Evolutionary conservation across 352 stramenopile genomes (phyloP).

Genomic region (Stephanocyclus meneghinianus): DNA sequence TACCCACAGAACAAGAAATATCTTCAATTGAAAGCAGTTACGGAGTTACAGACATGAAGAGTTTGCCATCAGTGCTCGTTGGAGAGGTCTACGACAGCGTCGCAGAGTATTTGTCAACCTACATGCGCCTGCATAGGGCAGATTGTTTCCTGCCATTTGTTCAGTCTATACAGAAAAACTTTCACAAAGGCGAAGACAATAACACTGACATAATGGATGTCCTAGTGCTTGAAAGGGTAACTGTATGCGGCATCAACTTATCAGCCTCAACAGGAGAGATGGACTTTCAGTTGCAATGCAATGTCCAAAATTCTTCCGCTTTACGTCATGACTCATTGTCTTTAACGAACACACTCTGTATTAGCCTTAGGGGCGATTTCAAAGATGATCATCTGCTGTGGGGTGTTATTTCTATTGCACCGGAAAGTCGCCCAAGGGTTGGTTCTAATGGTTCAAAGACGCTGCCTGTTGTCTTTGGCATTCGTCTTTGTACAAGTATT

Average conservation of each 20-base stretch:
- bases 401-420: background rate
- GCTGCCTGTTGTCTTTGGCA: background rate
- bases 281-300: slow-evolving; percentile 1
- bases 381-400: slow-evolving; percentile 3
- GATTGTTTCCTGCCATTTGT: background rate
- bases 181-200: background rate
- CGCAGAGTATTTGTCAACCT: background rate
- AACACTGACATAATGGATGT: background rate
- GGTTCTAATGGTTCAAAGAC: background rate
- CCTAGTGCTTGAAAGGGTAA: background rate
- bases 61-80: background rate
- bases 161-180: background rate
- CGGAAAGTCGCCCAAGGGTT: background rate
- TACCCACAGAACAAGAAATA: slow-evolving; percentile 1
- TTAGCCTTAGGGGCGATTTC: slow-evolving; percentile 1
- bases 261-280: background rate
- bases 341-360: background rate
- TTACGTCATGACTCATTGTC: background rate
- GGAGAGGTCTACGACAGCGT: background rate
- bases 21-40: background rate
- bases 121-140: background rate
- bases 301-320: background rate
- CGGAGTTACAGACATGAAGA: slow-evolving; percentile 3
- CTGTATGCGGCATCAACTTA: background rate
- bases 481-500: background rate